phyloP scores from a whole-genome alignment of 768 basidiomycete species.

The Paxillus ammoniavirescens region DNA sequence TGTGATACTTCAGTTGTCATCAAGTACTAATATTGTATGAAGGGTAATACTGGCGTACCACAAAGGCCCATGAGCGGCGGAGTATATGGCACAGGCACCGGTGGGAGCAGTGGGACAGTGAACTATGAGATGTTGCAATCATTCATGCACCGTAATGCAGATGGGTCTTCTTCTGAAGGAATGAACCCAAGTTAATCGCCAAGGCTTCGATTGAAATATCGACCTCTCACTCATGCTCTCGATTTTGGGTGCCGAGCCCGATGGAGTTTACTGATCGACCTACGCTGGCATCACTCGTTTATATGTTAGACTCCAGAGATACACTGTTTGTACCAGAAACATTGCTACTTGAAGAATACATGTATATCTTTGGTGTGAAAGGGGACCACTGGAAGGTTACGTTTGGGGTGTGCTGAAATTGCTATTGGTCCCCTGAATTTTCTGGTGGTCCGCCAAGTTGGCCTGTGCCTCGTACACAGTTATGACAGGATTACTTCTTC shows the following conservation, averaged over 20 bases:
- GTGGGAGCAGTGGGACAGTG: conserved; percentile 21
- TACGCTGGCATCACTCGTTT: not conserved
- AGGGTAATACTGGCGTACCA: conserved; percentile 12
- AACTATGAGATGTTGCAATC: conserved; percentile 46
- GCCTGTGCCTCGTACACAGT: conserved; percentile 88
- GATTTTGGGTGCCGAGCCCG: no score
- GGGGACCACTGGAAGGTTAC: conserved; percentile 8
- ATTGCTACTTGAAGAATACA: conserved; percentile 6
- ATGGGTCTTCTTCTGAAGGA: conserved; percentile 26
- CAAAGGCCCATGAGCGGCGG: conserved; percentile 13
- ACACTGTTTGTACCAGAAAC: conserved; percentile 9
- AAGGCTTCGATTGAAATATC: not conserved
- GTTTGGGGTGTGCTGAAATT: conserved; percentile 48
- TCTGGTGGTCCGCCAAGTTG: conserved; percentile 84
- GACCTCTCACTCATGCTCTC: no score
- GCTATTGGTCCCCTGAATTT: conserved; percentile 77
- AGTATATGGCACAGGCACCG: conserved; percentile 20
- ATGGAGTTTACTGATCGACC: not conserved
- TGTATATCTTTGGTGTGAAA: not conserved
- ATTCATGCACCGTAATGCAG: conserved; percentile 41
- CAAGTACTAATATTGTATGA: not conserved
- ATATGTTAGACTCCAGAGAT: not conserved
- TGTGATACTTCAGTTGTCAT: not conserved
- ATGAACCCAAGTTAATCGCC: conserved; percentile 14
- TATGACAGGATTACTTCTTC: conserved; percentile 74